Evolutionary conservation across 768 basidiomycete genomes (phyloP), one percentile per base, ranked within the genome.

Genomic region (Tulasnella calospora): DNA sequence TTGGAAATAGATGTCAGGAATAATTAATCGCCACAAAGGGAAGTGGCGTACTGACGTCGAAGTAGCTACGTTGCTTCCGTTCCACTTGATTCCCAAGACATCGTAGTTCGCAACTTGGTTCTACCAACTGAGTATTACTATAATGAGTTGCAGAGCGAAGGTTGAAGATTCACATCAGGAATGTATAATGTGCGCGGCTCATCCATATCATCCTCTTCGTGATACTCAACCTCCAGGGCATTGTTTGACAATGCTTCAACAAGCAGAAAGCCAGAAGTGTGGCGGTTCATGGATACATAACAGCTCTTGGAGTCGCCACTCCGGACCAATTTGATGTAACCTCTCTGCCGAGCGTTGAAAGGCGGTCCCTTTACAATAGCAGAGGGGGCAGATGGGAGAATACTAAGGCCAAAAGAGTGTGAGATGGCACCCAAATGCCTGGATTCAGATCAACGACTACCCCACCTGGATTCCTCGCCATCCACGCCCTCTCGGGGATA

Each of bases 141-240:
- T 0, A 2, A n/a, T n/a, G 10, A 8, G 12, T 0, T 10, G 21
- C 23, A 6, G 7, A 6, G 8, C 23, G 0, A 23, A n/a, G 23
- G 23, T 8, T n/a, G 51, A n/a, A 51, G 21, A 2, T 23, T 51
- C n/a, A 51, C 51, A 51, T 51, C 51, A n/a, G 51, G 51, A n/a
- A 51, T 51, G n/a, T 23, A 51, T 9, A 51, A 51, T 1, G 51
- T n/a, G 0, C 10, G 51, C 7, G 3, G 21, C 10, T n/a, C 51
- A 23, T n/a, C n/a, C 23, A 4, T 8, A 23, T 51, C 51, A 51
- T 23, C 46, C 46, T 3, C 51, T n/a, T 51, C 23, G 23, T 23
- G 51, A 10, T 51, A 51, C 51, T 51, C 51, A 10, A 51, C 51
- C n/a, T 51, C 51, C 10, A 51, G 9, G 7, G 51, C 51, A n/a